Evolutionary conservation across 2,329 filamentous ascomycete species (phyloP).

Genomic region (Aureobasidium sp.): DNA sequence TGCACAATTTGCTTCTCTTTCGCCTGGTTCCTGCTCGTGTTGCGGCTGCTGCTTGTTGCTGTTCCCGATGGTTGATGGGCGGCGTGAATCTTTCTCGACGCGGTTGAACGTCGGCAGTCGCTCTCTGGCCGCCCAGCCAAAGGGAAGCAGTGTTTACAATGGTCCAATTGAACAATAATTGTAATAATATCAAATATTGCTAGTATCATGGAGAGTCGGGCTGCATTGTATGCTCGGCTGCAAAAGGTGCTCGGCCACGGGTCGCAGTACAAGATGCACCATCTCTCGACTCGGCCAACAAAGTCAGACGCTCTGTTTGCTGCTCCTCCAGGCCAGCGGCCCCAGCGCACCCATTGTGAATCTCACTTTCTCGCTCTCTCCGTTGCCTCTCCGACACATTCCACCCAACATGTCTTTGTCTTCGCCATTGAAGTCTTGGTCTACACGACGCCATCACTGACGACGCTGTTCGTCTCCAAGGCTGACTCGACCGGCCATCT

Average conservation of each 20-base stretch:
- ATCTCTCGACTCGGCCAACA: constrained; percentile 79
- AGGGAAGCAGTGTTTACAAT: constrained; percentile 5
- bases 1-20: background rate
- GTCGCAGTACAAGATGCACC: constrained; percentile 64
- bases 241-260: constrained; percentile 47
- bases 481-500: constrained; percentile 93
- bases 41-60: background rate
- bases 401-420: constrained; percentile 53
- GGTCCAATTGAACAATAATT: too few relatives aligned
- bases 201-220: constrained; percentile 7
- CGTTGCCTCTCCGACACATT: background rate
- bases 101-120: background rate
- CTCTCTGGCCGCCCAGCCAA: background rate
- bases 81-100: constrained; percentile 10
- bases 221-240: constrained; percentile 38
- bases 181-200: background rate
- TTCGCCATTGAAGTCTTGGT: constrained; percentile 83
- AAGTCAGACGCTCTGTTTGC: constrained; percentile 70
- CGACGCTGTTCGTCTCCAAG: constrained; percentile 90
- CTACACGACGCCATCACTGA: constrained; percentile 71
- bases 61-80: background rate
- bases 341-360: constrained; percentile 77
- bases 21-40: background rate
- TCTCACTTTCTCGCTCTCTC: constrained; percentile 68
- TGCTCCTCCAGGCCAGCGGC: constrained; percentile 61